Evolutionary conservation across 208 protist genomes (phyloP).

Genomic region (Trypanosoma mega): DNA sequence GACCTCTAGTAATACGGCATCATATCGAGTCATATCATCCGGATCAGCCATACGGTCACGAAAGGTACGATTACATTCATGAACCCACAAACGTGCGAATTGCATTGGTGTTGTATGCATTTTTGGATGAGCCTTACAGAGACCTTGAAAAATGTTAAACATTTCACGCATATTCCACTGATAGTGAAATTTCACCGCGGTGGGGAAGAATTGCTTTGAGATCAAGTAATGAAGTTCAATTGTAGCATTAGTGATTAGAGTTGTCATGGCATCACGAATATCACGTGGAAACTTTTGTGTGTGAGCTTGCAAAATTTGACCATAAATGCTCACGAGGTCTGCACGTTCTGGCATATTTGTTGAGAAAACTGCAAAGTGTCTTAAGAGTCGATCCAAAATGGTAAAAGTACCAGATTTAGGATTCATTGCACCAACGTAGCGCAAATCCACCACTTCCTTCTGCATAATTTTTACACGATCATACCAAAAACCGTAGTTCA

Average conservation of each 20-base stretch:
- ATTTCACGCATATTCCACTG: slow-evolving; percentile 99
- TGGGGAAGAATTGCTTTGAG: slow-evolving; percentile 95
- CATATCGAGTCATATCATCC: slow-evolving; percentile 90
- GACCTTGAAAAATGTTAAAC: slow-evolving; percentile 95
- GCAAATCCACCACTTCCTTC: slow-evolving; percentile 95
- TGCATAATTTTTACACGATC: slow-evolving; percentile 94
- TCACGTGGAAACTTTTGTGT: slow-evolving; percentile 81
- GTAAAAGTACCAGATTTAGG: slow-evolving; percentile 98
- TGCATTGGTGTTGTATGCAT: slow-evolving; percentile 77
- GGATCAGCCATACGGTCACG: slow-evolving; percentile 93
- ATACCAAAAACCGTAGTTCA: slow-evolving; percentile 98
- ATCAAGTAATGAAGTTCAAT: slow-evolving; percentile 92
- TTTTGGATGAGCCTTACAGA: slow-evolving; percentile 90
- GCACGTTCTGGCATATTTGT: slow-evolving; percentile 93
- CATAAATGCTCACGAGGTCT: slow-evolving; percentile 94
- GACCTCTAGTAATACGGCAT: slow-evolving; percentile 87
- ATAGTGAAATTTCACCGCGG: slow-evolving; percentile 99
- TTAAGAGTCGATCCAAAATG: slow-evolving; percentile 95
- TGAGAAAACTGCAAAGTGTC: slow-evolving; percentile 97
- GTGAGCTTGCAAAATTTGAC: slow-evolving; percentile 94
- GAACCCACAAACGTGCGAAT: slow-evolving; percentile 93
- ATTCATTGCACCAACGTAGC: slow-evolving; percentile 98
- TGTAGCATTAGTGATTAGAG: slow-evolving; percentile 87
- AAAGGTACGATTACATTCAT: slow-evolving; percentile 97
- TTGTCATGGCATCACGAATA: slow-evolving; percentile 86